Percentiles rank a stretch among this genome's conserved stretches.
phyloP scores from a whole-genome alignment of 371 early-diverging fungal genomes.

The Dinochytrium kinnereticum region DNA sequence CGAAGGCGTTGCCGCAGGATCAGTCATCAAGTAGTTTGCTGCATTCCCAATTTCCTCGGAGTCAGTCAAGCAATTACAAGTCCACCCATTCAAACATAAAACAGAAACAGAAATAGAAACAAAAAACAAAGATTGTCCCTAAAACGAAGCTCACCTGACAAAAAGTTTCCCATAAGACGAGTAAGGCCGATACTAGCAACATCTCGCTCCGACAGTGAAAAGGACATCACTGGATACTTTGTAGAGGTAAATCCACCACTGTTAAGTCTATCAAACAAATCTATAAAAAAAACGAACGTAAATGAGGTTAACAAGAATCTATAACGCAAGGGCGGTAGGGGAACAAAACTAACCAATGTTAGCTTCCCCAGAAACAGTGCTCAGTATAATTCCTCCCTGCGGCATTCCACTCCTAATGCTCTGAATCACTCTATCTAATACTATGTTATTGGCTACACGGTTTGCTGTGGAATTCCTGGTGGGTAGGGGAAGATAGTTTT shows the following conservation, averaged over 20 bases:
- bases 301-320: background rate
- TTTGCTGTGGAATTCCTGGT: background rate
- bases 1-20: background rate
- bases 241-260: background rate
- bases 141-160: background rate
- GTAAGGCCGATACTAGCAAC: background rate
- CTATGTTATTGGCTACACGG: background rate
- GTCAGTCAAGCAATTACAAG: too few relatives aligned
- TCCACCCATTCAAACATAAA: too few relatives aligned
- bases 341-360: background rate
- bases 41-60: too few relatives aligned
- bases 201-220: background rate
- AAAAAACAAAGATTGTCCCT: too few relatives aligned
- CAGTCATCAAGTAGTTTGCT: background rate
- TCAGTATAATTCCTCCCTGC: background rate
- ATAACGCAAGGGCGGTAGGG: background rate
- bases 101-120: too few relatives aligned
- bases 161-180: background rate
- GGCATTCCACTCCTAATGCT: background rate
- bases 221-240: background rate
- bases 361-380: background rate
- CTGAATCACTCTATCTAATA: background rate
- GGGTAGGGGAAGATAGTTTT: background rate
- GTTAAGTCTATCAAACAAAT: background rate
- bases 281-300: background rate